These are phyloP conservation scores for Pelargonium cotyledonis DNA, from an alignment of 441 rosid genomes.

Conservation along the genomic window DNA sequence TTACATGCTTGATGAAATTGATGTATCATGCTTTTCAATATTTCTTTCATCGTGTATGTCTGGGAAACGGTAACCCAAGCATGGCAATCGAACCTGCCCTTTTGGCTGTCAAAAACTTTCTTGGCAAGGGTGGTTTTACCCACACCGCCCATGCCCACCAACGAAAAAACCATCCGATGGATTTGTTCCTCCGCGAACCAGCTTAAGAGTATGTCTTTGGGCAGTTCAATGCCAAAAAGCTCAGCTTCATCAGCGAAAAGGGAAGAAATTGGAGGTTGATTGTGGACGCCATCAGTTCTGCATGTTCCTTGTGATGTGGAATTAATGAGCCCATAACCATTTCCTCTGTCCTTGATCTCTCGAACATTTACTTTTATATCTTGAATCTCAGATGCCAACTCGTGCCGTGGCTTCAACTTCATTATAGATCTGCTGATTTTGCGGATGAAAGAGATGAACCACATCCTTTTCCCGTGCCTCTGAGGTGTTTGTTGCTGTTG, in stretches of 20 bases:
- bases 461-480: too few relatives aligned
- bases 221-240: neutral
- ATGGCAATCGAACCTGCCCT: neutral
- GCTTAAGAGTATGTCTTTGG: neutral
- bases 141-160: constrained; percentile 15
- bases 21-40: neutral
- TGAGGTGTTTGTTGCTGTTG: neutral
- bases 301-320: neutral
- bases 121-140: constrained; percentile 20
- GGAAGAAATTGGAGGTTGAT: constrained; percentile 7
- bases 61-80: constrained; percentile 10
- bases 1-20: neutral
- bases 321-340: neutral
- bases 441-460: too few relatives aligned
- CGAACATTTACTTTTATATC: neutral
- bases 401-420: neutral
- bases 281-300: neutral
- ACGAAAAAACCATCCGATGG: neutral
- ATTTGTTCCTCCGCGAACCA: neutral
- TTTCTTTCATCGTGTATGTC: neutral
- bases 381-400: constrained; percentile 6
- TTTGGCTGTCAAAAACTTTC: constrained; percentile 3
- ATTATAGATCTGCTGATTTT: neutral
- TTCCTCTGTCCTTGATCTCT: neutral
- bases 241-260: constrained; percentile 10